Conservation (phyloP, 2,329 filamentous ascomycete genomes). For the Phaeoacremonium minimum region DNA sequence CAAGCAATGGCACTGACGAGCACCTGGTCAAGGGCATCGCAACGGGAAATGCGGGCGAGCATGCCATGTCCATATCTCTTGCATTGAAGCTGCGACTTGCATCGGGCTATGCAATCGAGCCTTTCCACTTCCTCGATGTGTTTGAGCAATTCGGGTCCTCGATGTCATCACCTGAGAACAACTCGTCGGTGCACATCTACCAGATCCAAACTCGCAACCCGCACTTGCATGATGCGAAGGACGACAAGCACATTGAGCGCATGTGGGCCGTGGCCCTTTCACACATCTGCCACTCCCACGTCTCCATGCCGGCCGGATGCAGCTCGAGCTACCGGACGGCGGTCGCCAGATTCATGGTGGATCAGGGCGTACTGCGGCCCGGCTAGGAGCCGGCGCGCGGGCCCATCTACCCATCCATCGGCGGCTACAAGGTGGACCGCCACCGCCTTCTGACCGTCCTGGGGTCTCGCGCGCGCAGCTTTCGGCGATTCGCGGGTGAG, state of each 20-base stretch:
- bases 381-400: no score
- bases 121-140: constrained; percentile 24
- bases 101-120: constrained; percentile 26
- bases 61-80: constrained; percentile 29
- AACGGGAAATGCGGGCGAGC: constrained; percentile 26
- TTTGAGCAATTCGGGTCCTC: constrained; percentile 13
- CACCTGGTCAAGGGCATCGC: constrained; percentile 11
- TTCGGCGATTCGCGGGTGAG: no score
- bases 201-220: constrained; percentile 25
- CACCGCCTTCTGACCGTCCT: no score
- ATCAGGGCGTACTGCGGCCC: no score
- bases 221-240: constrained; percentile 23
- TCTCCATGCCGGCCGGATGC: no score
- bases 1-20: neutral
- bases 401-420: no score
- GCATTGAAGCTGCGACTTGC: constrained; percentile 23
- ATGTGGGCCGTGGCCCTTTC: constrained; percentile 24
- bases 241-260: constrained; percentile 17
- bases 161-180: constrained; percentile 2
- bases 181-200: constrained; percentile 18
- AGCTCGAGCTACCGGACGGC: no score
- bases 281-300: constrained; percentile 18
- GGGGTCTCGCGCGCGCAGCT: no score
- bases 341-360: no score
- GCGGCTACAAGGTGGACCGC: no score